Evolutionary conservation across 345 rosid species (phyloP).

Genomic region (Salix dunnii): DNA sequence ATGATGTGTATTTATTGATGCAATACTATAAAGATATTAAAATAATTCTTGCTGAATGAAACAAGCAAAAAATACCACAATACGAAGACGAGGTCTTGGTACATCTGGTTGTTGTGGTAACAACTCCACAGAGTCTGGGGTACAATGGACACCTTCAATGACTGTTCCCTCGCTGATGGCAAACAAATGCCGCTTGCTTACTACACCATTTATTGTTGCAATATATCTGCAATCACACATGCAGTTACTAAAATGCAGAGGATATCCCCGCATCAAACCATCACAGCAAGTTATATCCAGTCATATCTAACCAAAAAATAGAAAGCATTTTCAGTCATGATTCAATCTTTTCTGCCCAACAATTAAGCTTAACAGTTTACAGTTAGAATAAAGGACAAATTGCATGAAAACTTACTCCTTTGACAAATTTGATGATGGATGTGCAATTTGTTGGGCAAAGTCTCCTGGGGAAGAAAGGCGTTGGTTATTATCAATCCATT

Average conservation of each 20-base stretch:
- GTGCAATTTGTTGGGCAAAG: conserved; percentile 80
- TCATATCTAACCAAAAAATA: background rate
- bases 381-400: background rate
- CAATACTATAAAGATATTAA: background rate
- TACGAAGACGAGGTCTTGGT: conserved; percentile 67
- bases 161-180: conserved; percentile 69
- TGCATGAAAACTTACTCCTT: conserved; percentile 63
- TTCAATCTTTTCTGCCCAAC: background rate
- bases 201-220: conserved; percentile 65
- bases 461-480: conserved; percentile 51
- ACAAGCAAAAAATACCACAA: conserved; percentile 56
- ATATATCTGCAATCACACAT: conserved; percentile 56
- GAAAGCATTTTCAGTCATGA: background rate
- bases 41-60: background rate
- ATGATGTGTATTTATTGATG: background rate
- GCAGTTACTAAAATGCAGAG: background rate
- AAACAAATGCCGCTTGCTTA: conserved; percentile 59
- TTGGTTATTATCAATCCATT: background rate
- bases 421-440: conserved; percentile 77
- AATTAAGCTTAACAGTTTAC: background rate
- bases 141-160: conserved; percentile 72
- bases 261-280: background rate
- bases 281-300: background rate
- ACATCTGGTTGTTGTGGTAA: conserved; percentile 70
- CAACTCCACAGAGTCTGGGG: conserved; percentile 85